Base-by-base conservation (phyloP, 306 rosid species). In the Aeschynomene evenia region DNA sequence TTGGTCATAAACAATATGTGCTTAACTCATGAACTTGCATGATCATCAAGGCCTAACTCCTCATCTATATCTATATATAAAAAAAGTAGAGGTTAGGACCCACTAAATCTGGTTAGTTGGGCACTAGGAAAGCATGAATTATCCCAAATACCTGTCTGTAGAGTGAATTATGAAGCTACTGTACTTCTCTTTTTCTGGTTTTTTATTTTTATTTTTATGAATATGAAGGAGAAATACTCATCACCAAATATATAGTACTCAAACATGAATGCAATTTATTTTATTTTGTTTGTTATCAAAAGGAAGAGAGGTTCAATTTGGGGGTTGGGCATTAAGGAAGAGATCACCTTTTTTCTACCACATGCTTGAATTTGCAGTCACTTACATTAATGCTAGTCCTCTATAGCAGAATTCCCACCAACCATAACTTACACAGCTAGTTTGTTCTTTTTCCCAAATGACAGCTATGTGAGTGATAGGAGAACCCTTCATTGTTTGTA, bases 81-180 rank as follows among this genome's bases (percentile, higher is more conserved):
- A 50, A 54, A 42, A 68, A 50, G 55, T 40, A 24, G 52, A 29
- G 48, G 68, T 42, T 13, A 51, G 84, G 90, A 70, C 77, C 80
- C 85, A 68, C 85, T 68, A 29, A 72, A 86, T 83, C 80, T 49
- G 68, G 85, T 75, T 85, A 22, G 83, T 75, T 81, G 77, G 70
- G 71, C 80, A 64, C 63, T 42, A 26, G 7, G 36, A 63, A 77
- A 75, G 74, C 67, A 73, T 75, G 87, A 72, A 46, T 43, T 77
- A 67, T 65, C 58, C 58, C 49, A 52, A 53, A 20, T 53, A 26
- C 62, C 39, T 45, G 14, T 20, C 40, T 63, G 71, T 28, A 58
- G 64, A 68, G 72, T 65, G 55, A 72, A 66, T 72, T 42, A 50
- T 61, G 50, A 58, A 12, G 7, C 46, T 66, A 8, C 10, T 52